A percentile compares a stretch with the other conserved stretches of the same genome.
Evolutionary conservation across 306 rosid genomes (phyloP).

Genomic region (Vachellia collinsii): DNA sequence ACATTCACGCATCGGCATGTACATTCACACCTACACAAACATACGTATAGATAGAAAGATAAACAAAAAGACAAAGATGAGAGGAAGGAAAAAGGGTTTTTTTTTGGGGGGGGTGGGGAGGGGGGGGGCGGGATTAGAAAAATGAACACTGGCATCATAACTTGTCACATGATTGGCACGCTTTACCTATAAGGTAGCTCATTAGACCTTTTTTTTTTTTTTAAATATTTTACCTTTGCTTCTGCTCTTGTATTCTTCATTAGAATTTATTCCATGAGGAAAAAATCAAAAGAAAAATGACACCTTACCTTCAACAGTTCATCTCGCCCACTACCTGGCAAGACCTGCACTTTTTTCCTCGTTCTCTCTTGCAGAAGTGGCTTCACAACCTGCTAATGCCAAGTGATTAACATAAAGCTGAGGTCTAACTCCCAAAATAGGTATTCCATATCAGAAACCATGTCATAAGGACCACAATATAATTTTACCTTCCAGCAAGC

Average conservation of each 20-base stretch:
- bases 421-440: constrained; percentile 13
- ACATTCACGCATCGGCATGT: neutral
- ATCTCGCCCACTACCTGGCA: constrained; percentile 81
- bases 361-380: constrained; percentile 97
- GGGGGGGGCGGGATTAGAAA: too few relatives aligned
- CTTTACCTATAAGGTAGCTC: neutral
- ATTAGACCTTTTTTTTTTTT: constrained; percentile 2
- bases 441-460: constrained; percentile 20
- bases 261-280: neutral
- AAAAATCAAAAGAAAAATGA: neutral
- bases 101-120: neutral
- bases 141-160: neutral
- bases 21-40: neutral
- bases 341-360: constrained; percentile 76
- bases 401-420: constrained; percentile 14
- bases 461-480: constrained; percentile 29
- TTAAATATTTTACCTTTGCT: neutral
- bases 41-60: neutral
- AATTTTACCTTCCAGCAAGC: constrained; percentile 91
- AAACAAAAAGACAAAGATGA: neutral
- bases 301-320: constrained; percentile 76
- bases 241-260: neutral
- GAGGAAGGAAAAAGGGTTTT: too few relatives aligned
- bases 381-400: constrained; percentile 73
- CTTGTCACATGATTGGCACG: neutral